Evolutionary conservation across 208 protist genomes (phyloP), one percentile per base, ranked within the genome.

Genomic region (Borovskyia barvae): DNA sequence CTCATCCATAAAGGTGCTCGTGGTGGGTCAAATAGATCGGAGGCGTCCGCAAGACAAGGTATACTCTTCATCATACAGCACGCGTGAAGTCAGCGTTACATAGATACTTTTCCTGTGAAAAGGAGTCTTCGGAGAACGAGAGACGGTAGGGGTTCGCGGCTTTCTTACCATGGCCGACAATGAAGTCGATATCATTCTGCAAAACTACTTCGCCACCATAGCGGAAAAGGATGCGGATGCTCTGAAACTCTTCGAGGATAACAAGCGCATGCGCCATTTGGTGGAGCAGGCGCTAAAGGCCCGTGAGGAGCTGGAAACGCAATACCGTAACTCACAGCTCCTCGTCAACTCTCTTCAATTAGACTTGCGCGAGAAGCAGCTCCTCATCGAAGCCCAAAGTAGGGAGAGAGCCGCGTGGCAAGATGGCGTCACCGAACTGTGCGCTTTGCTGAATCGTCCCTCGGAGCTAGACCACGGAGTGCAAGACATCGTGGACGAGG

Each of bases 201-300:
- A 79, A 15, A 74, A 78, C 53, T 93, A 88, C 70, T 82, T 90
- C 22, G 72, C 47, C n/a, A 74, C 85, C 7, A 68, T 93, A 42
- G 68, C 62, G 8, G 72, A 75, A 25, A 93, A 93, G 51, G 86
- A 93, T 53, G 67, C 79, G 11, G 86, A 93, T 52, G 88, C 88
- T 3, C 82, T 90, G 36, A 72, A 78, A 26, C 46, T 90, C 14
- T 93, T 80, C 57, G 70, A 70, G 24, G 83, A 89, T 46, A 90
- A 94, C 58, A 82, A 78, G 51, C 72, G 76, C 11, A 69, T 91
- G 68, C 72, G 74, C 30, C 52, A 48, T n/a, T 53, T 87, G n/a
- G 65, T 83, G 28, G 72, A 85, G 55, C 78, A 76, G 15, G 59
- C 57, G 24, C 56, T 79, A 25, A 46, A 45, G 19, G 53, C 53